Percentiles rank a stretch among this genome's conserved stretches.
phyloP scores from a whole-genome alignment of 2,329 filamentous ascomycete genomes.

The Aureobasidium namibiae region DNA sequence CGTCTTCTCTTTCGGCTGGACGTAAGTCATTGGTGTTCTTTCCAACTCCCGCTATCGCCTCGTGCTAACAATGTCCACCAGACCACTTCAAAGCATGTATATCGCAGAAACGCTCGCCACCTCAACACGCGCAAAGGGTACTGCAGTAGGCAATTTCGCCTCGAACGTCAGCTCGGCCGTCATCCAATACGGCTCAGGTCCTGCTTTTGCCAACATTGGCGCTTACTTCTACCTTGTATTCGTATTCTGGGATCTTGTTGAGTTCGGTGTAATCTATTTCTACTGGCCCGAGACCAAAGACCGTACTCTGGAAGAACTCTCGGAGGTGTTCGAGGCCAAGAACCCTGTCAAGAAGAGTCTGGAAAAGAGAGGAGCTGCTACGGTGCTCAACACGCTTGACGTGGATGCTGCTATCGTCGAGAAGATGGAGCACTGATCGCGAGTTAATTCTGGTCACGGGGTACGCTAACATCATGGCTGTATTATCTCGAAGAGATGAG shows the following conservation, averaged over 20 bases:
- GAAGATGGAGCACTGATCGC: neutral
- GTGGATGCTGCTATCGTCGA: conserved; percentile 1
- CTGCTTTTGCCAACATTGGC: conserved; percentile 20
- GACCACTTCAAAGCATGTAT: conserved; percentile 29
- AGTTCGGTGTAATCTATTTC: conserved; percentile 27
- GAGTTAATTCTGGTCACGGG: neutral
- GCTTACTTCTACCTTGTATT: conserved; percentile 24
- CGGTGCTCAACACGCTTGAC: conserved; percentile 7
- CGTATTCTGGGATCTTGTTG: conserved; percentile 26
- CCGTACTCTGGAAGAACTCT: conserved; percentile 39
- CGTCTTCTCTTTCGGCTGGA: conserved; percentile 27
- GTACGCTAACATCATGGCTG: neutral
- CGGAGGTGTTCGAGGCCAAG: conserved; percentile 33
- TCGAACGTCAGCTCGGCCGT: conserved; percentile 30
- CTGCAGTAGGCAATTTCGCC: conserved; percentile 34
- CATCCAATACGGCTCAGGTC: conserved; percentile 17
- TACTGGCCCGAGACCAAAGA: conserved; percentile 35
- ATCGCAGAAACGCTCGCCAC: conserved; percentile 13
- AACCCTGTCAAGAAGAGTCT: conserved; percentile 30
- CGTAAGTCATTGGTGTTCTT: neutral
- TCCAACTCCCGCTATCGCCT: no score
- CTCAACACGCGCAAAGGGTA: conserved; percentile 29
- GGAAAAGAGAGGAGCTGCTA: conserved; percentile 9
- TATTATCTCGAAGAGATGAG: neutral
- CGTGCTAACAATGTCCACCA: neutral